Conservation (phyloP, 1,139 yeast species). For the Suhomyces coccinellae region DNA sequence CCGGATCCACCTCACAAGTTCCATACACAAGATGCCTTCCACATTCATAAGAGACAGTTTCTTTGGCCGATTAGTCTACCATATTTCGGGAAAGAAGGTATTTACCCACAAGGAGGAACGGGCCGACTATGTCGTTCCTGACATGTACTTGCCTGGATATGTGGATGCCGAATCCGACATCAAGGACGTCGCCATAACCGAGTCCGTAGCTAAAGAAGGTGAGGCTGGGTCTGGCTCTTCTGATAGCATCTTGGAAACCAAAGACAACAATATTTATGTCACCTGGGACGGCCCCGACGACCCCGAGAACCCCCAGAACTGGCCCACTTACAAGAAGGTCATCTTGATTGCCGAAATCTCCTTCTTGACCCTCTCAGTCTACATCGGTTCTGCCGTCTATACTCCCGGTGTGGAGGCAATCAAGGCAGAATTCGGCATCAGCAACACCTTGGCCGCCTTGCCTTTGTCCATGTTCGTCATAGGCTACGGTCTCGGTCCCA, state of each 20-base stretch:
- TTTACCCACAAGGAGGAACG: slow-evolving; percentile 35
- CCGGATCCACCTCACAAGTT: no score
- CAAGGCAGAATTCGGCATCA: slow-evolving; percentile 29
- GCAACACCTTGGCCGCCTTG: slow-evolving; percentile 28
- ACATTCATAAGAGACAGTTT: slow-evolving; percentile 35
- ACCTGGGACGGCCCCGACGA: slow-evolving; percentile 54
- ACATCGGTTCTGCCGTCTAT: slow-evolving; percentile 62
- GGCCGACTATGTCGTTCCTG: slow-evolving; percentile 34
- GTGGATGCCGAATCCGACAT: not conserved
- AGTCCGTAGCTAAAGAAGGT: no score
- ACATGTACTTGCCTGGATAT: slow-evolving; percentile 24
- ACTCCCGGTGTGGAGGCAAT: slow-evolving; percentile 51
- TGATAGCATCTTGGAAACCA: not conserved
- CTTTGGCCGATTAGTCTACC: slow-evolving; percentile 35
- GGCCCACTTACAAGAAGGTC: slow-evolving; percentile 44
- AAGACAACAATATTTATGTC: slow-evolving; percentile 20
- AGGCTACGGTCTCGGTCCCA: slow-evolving; percentile 43
- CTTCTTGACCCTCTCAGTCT: slow-evolving; percentile 52
- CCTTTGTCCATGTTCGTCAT: slow-evolving; percentile 40
- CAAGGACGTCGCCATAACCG: no score
- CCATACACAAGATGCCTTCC: slow-evolving; percentile 2
- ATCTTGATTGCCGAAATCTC: slow-evolving; percentile 42
- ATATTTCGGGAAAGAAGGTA: slow-evolving; percentile 31
- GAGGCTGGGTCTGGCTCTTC: not conserved
- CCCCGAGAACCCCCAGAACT: slow-evolving; percentile 59